A percentile compares a stretch with the other conserved stretches of the same genome.
Conservation (phyloP, 1,284 basidiomycete species). For the Melampsora larici-populina region DNA sequence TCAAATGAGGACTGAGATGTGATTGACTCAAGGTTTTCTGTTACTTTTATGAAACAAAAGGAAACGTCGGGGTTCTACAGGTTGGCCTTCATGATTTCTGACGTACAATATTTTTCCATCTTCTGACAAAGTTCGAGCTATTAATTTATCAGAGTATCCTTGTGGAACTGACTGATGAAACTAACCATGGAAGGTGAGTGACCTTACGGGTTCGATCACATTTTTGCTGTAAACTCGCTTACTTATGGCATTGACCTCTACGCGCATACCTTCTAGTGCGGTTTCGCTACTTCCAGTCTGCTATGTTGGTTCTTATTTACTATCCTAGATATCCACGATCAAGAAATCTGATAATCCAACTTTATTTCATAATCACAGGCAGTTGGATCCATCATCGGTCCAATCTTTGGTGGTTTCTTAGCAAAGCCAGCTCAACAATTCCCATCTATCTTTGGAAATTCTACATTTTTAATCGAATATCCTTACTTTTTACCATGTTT, state of each 20-base stretch:
- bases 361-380: background rate
- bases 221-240: too few species aligned
- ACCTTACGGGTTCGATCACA: too few species aligned
- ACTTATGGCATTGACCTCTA: too few species aligned
- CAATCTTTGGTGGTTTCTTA: conserved; percentile 31
- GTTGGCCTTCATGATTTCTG: background rate
- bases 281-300: too few species aligned
- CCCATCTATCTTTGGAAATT: conserved; percentile 24
- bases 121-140: too few species aligned
- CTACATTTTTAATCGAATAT: conserved; percentile 20
- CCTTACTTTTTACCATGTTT: conserved; percentile 42
- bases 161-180: conserved; percentile 22
- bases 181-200: conserved; percentile 22
- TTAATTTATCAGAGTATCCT: conserved; percentile 19
- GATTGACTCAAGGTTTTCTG: too few species aligned
- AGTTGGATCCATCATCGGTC: conserved; percentile 31
- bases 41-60: background rate
- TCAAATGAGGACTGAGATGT: too few species aligned
- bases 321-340: too few species aligned
- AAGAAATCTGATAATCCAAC: too few species aligned
- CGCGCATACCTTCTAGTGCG: too few species aligned
- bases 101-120: too few species aligned
- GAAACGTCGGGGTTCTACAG: conserved; percentile 34
- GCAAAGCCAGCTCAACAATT: conserved; percentile 32
- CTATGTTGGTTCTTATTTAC: too few species aligned